Evolutionary conservation across 352 stramenopile species (phyloP).

Genomic region (Globisporangium abappressorium): DNA sequence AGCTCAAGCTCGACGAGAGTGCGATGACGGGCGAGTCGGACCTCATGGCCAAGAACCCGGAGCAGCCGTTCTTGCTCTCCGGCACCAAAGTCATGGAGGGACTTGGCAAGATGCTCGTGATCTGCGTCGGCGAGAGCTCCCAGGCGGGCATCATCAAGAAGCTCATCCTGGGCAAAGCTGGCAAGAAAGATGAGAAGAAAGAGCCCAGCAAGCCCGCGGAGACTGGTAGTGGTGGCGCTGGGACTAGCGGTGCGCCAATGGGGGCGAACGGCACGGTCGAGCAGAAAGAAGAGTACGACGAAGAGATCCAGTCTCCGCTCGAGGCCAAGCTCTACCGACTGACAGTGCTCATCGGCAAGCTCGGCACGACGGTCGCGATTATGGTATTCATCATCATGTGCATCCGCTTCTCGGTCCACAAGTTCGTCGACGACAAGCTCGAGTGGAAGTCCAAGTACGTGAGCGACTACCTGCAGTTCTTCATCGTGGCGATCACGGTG

Average conservation of each 20-base stretch:
- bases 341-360: constrained; percentile 82
- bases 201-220: constrained; percentile 8
- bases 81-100: constrained; percentile 94
- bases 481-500: constrained; percentile 86
- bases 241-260: constrained; percentile 51
- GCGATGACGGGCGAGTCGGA: constrained; percentile 92
- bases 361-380: constrained; percentile 66
- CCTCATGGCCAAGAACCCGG: constrained; percentile 74
- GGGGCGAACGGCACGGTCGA: constrained; percentile 80
- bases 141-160: constrained; percentile 93
- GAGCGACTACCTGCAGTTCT: constrained; percentile 75
- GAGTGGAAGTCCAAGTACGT: constrained; percentile 53
- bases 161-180: constrained; percentile 71
- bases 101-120: constrained; percentile 90
- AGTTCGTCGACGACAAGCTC: constrained; percentile 41
- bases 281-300: constrained; percentile 63
- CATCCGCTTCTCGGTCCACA: constrained; percentile 64
- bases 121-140: constrained; percentile 91
- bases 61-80: constrained; percentile 93
- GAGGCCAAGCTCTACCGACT: constrained; percentile 85
- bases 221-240: constrained; percentile 23
- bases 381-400: constrained; percentile 81
- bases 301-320: constrained; percentile 65
- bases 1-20: constrained; percentile 90
- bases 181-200: constrained; percentile 58